Conservation (phyloP, 768 basidiomycete genomes). For the Suillus paluster region DNA sequence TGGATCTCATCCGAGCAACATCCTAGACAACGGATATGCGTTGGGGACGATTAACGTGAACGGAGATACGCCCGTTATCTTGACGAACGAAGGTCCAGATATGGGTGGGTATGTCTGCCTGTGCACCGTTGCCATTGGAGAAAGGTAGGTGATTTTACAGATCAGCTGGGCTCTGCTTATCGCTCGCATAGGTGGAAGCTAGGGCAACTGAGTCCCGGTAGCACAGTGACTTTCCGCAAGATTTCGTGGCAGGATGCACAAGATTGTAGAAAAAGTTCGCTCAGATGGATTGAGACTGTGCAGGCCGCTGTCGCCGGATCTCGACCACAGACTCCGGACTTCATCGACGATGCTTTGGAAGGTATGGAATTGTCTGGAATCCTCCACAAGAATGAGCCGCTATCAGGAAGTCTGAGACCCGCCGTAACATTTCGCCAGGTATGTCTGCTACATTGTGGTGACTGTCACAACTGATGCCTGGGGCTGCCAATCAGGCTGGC, state of each 20-base stretch:
- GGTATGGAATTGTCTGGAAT: constrained; percentile 11
- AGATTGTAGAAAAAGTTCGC: constrained; percentile 24
- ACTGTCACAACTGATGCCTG: neutral
- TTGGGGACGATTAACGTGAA: constrained; percentile 62
- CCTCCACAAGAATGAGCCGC: constrained; percentile 15
- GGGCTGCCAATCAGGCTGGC: constrained; percentile 51
- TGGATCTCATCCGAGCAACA: constrained; percentile 71
- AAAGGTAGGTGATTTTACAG: constrained; percentile 43
- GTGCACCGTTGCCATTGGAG: constrained; percentile 54
- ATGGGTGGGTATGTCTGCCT: constrained; percentile 67
- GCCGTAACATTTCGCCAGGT: constrained; percentile 60
- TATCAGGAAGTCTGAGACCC: constrained; percentile 24
- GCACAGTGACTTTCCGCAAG: constrained; percentile 54
- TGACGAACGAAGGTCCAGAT: constrained; percentile 63
- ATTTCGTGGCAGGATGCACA: constrained; percentile 49
- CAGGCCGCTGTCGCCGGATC: constrained; percentile 10
- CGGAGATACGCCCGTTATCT: constrained; percentile 72
- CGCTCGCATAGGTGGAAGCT: constrained; percentile 63
- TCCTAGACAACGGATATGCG: constrained; percentile 64
- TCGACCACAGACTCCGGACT: neutral
- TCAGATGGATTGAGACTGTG: constrained; percentile 37
- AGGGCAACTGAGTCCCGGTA: constrained; percentile 65
- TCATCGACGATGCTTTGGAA: constrained; percentile 2
- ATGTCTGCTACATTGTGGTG: neutral
- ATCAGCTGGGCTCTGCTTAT: neutral